Base-by-base conservation (phyloP, 108 stramenopile species). In the Fragilaria crotonensis region DNA sequence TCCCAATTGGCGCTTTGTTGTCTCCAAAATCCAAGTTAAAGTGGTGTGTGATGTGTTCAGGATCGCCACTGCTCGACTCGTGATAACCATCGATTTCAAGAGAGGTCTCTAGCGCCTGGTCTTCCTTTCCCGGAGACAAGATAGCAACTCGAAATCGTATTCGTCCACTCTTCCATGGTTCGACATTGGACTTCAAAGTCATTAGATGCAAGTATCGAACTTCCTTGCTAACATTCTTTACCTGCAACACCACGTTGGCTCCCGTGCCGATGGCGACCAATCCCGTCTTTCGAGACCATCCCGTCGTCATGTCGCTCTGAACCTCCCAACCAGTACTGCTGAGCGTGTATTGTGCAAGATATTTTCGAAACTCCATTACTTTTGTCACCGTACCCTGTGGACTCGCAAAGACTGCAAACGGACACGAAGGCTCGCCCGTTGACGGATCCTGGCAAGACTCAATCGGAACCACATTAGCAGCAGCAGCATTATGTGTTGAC, bases 321-420 rank as follows among this genome's bases (percentile, higher is more conserved):
- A 48, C 48, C 29, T 60, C 47, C 59, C 59, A 60, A 11, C 59
- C 57, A 33, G 18, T 47, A n/a, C 25, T 2, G 29, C 48, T 60
- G 19, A 60, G 22, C 3, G 29, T 29, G 7, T 11, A 33, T 1
- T 45, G 46, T 47, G 2, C 22, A 17, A 60, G 11, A 4, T 60
- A 49, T 4, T 27, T 4, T 11, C 48, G 44, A 17, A 60, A 25
- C 26, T 60, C 30, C 2, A 17, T 27, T 3, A 48, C 30, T 3
- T 33, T 47, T n/a, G 25, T 47, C 26, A 49, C 59, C 3, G 59
- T 60, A 2, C 59, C 59, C 3, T 19, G 19, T 27, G 59, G 59
- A 49, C 45, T 29, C 4, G 48, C 59, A 29, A 60, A 49, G 23
- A 47, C 47, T 18, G 59, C 59, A 49, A 60, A 60, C 20, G 48